These are phyloP conservation scores for Sporisorium graminicola DNA, from an alignment of 1,284 basidiomycete genomes.

Conservation along the genomic window DNA sequence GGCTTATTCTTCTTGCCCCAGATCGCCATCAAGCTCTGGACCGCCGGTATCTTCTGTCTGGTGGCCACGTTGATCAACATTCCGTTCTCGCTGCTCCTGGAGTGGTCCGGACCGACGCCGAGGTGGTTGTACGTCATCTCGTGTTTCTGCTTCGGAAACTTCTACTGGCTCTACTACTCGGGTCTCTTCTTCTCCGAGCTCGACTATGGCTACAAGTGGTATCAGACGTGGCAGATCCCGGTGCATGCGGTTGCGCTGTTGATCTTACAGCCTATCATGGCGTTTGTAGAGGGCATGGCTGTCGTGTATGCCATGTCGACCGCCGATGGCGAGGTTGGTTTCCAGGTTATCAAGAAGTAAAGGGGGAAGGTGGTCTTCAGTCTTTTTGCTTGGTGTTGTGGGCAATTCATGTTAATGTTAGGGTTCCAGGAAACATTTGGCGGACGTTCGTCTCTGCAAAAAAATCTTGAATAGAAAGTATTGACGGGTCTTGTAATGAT, in stretches of 20 bases:
- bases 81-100: conserved; percentile 63
- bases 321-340: conserved; percentile 54
- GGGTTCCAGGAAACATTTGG: too few species aligned
- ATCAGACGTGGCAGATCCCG: conserved; percentile 66
- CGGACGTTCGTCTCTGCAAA: too few species aligned
- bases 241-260: conserved; percentile 67
- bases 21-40: conserved; percentile 71
- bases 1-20: conserved; percentile 70
- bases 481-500: too few species aligned
- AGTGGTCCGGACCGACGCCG: conserved; percentile 60
- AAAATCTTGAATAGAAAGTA: too few species aligned
- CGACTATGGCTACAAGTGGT: conserved; percentile 64
- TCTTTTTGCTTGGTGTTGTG: conserved; percentile 4
- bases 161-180: conserved; percentile 69
- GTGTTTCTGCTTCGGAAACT: conserved; percentile 71
- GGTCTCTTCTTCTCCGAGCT: conserved; percentile 68
- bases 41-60: conserved; percentile 71
- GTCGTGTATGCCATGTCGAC: conserved; percentile 71
- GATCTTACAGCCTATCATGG: conserved; percentile 70
- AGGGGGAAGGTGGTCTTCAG: too few species aligned
- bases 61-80: conserved; percentile 71
- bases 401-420: conserved; percentile 8
- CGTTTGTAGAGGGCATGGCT: conserved; percentile 69
- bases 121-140: conserved; percentile 70
- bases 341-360: conserved; percentile 54